These are phyloP conservation scores for Neoscytalidium dimidiatum DNA, from an alignment of 2,329 filamentous ascomycete genomes.

Conservation along the genomic window DNA sequence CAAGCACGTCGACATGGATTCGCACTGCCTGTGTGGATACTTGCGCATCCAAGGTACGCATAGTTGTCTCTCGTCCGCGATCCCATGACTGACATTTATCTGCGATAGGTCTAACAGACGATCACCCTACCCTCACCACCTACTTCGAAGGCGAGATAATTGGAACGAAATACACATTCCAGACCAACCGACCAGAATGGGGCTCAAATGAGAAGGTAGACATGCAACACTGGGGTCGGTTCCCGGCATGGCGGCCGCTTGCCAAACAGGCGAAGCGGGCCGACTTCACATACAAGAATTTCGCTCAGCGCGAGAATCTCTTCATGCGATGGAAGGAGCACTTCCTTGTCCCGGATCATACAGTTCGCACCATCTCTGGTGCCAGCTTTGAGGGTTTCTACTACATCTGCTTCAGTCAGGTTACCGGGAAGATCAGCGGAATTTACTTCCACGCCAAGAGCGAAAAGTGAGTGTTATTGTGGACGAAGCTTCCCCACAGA, in stretches of 20 bases:
- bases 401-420: constrained; percentile 98
- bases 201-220: constrained; percentile 91
- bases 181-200: constrained; percentile 86
- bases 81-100: constrained; percentile 24
- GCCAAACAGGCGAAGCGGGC: constrained; percentile 62
- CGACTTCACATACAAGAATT: constrained; percentile 65
- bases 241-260: constrained; percentile 81
- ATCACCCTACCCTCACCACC: constrained; percentile 95
- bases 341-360: constrained; percentile 93
- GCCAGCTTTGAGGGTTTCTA: constrained; percentile 99
- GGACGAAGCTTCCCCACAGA: background rate
- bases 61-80: background rate
- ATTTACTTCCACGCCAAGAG: constrained; percentile 99
- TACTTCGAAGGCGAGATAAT: constrained; percentile 99
- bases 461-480: constrained; percentile 73
- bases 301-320: constrained; percentile 79
- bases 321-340: constrained; percentile 99
- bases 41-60: constrained; percentile 84
- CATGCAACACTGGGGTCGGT: constrained; percentile 89
- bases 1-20: constrained; percentile 90
- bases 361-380: constrained; percentile 85
- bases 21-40: constrained; percentile 94
- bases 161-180: constrained; percentile 90
- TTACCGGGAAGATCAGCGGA: constrained; percentile 80
- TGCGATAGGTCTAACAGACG: constrained; percentile 77